Base-by-base conservation (phyloP, 108 stramenopile genomes). In the Halocafeteria seosinensis region DNA sequence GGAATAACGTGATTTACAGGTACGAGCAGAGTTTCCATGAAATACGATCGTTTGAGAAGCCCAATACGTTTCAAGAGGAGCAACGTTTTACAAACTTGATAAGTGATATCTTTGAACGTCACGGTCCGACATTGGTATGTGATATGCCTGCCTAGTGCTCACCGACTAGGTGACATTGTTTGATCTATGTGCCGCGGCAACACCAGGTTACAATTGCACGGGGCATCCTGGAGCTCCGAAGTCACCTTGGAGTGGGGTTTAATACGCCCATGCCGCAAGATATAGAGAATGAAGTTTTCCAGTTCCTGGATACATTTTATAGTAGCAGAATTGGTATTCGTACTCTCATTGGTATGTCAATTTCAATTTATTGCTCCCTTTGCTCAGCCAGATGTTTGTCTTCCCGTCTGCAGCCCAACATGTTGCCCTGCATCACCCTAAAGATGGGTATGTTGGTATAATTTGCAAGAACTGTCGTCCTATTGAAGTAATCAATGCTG, bases 281-380 rank as follows among this genome's bases (percentile, higher is more conserved):
- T 29, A 68, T 66, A 1, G 42, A 50, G 37, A 24, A 17, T 1
- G 50, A 38, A 35, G 81, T 87, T 21, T 91, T 95, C 76, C 78
- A 76, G 42, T 94, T 94, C 73, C 76, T 99, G 62, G 97, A 99
- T 78, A 67, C 87, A 28, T 99, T 99, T 66, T 99, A 95, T 73
- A 77, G 93, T 66, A 81, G 81, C 42, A 79, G 97, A 25, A 99
- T 99, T 63, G 97, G 93, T 38, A 96, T 99, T 60, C 89, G 97
- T 24, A 92, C 95, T 6, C 77, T 99, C 72, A 95, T 95, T 65
- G 94, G 94, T 1, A 73, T 74, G 72, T 75, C 75, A 63, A 38
- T 75, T 11, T 70, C 75, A 13, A 36, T 74, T 26, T 50, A 65
- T 31, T 66, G 60, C 36, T 11, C 5, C 12, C 36, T 38, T 5